phyloP scores from a whole-genome alignment of 148 eudicot genomes.

The Rheum nobile region DNA sequence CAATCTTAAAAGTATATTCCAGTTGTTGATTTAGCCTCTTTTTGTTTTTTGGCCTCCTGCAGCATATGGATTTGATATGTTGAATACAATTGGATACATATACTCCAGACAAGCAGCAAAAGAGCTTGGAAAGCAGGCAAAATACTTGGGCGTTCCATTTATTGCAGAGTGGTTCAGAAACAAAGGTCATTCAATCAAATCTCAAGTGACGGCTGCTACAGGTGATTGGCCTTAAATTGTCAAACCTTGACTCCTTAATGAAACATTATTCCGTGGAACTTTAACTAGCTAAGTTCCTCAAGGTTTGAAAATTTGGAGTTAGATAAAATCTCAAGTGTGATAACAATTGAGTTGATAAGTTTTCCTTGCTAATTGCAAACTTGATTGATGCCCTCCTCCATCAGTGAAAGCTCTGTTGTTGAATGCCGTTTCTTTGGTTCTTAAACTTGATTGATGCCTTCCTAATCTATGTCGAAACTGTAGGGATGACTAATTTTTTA shows the following conservation, averaged over 20 bases:
- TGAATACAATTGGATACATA: conserved; percentile 93
- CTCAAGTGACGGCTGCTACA: conserved; percentile 98
- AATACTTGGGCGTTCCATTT: conserved; percentile 83
- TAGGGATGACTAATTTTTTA: not conserved
- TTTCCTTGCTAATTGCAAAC: no score
- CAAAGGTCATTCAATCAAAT: conserved; percentile 92
- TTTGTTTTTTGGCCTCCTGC: conserved; percentile 20
- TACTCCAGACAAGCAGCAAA: conserved; percentile 92
- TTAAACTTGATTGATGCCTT: not conserved
- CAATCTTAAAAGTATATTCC: not conserved
- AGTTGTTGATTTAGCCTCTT: conserved; percentile 16
- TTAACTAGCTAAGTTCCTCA: not conserved
- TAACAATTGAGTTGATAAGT: no score
- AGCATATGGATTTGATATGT: conserved; percentile 98
- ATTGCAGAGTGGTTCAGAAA: conserved; percentile 98
- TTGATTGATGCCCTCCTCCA: not conserved
- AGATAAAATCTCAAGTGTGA: no score
- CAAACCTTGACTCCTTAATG: no score
- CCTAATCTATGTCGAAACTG: not conserved
- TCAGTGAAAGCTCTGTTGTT: not conserved
- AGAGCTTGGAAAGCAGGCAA: conserved; percentile 94
- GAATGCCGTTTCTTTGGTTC: not conserved
- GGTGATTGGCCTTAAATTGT: conserved; percentile 30
- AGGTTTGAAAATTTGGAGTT: not conserved
- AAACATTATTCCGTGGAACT: no score